phyloP scores from a whole-genome alignment of 305 asterid species.

The Fraxinus paxiana region DNA sequence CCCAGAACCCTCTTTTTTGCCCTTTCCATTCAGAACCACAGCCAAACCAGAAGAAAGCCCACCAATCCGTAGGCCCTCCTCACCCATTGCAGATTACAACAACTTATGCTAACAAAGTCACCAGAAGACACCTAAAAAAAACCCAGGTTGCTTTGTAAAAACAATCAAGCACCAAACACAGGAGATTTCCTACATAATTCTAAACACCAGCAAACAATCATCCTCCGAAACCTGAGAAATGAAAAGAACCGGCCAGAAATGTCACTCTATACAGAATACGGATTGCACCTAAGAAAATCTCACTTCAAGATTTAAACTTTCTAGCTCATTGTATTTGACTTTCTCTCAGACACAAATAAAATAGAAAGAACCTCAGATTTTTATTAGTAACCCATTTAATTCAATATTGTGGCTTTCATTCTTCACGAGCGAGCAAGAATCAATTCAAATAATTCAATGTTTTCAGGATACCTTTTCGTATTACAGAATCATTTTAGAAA shows the following conservation, averaged over 20 bases:
- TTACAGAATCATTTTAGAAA: not conserved
- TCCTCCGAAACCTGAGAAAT: constrained; percentile 34
- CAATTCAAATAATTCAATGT: not conserved
- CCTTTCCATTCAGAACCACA: constrained; percentile 62
- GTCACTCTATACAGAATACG: constrained; percentile 7
- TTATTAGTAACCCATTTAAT: constrained; percentile 6
- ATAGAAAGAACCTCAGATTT: not conserved
- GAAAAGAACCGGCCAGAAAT: constrained; percentile 17
- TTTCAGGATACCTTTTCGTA: not conserved
- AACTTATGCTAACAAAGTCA: constrained; percentile 18
- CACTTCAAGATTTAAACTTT: not conserved
- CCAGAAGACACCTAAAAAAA: not conserved
- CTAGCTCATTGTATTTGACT: constrained; percentile 11
- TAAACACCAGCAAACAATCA: constrained; percentile 24
- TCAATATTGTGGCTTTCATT: constrained; percentile 7
- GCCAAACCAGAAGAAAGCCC: constrained; percentile 89
- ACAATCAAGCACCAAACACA: constrained; percentile 19
- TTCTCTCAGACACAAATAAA: not conserved
- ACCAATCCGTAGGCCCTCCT: constrained; percentile 65
- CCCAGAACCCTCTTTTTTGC: constrained; percentile 59
- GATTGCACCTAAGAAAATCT: not conserved
- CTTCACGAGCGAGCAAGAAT: not conserved
- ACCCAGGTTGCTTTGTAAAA: constrained; percentile 14
- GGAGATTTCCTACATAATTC: constrained; percentile 12
- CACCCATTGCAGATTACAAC: constrained; percentile 61